These are phyloP conservation scores for Geotrichum candidum DNA, from an alignment of 1,139 yeast species.

Conservation along the genomic window DNA sequence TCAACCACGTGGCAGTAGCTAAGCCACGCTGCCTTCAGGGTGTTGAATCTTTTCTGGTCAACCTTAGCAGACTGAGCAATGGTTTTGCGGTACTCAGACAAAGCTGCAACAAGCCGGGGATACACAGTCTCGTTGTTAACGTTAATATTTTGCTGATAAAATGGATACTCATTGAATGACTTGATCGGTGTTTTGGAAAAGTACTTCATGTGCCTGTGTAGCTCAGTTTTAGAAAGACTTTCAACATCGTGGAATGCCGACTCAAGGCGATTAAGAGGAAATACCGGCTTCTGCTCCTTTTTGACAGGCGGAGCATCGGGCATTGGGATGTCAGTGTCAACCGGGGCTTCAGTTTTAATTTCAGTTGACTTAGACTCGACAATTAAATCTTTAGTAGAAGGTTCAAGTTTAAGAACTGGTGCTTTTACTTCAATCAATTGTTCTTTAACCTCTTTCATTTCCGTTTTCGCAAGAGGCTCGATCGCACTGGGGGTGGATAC, in stretches of 20 bases:
- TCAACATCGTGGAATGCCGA: conserved; percentile 47
- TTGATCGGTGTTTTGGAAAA: conserved; percentile 35
- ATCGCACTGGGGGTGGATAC: not conserved
- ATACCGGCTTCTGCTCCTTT: conserved; percentile 25
- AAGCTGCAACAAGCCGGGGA: conserved; percentile 33
- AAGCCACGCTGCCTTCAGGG: conserved; percentile 44
- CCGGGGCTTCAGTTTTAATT: not conserved
- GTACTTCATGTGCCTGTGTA: conserved; percentile 40
- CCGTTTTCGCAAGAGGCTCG: not conserved
- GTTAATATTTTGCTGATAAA: conserved; percentile 42
- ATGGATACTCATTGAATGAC: conserved; percentile 47
- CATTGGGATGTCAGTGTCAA: not conserved
- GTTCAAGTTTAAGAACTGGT: not conserved
- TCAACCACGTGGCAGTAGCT: conserved; percentile 48
- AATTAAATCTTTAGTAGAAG: not conserved
- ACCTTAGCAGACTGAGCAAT: conserved; percentile 37
- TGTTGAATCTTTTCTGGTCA: conserved; percentile 47
- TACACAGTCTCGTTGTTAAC: conserved; percentile 40
- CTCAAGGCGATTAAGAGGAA: conserved; percentile 54
- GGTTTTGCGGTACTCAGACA: conserved; percentile 33
- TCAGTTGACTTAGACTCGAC: not conserved
- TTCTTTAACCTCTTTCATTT: not conserved
- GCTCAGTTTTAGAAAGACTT: conserved; percentile 39
- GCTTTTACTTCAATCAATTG: not conserved
- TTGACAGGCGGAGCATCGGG: not conserved